These are phyloP conservation scores for Cytospora chrysosperma DNA, from an alignment of 2,329 filamentous ascomycete genomes.

Conservation along the genomic window DNA sequence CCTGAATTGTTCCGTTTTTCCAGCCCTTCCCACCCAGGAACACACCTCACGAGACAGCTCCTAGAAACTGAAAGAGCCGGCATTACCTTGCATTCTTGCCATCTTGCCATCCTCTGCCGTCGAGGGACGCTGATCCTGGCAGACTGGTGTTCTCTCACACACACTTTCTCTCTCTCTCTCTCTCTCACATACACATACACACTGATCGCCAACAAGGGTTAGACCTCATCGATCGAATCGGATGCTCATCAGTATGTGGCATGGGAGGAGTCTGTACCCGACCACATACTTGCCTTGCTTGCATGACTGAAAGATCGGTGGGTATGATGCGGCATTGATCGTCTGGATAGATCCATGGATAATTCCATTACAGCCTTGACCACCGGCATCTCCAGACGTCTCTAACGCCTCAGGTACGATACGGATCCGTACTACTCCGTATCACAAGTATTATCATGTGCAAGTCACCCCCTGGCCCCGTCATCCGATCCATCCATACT, in stretches of 20 bases:
- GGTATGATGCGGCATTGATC: neutral
- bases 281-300: slow-evolving; percentile 2
- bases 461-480: neutral
- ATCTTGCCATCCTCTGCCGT: no score
- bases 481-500: slow-evolving; percentile 16
- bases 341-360: neutral
- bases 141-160: no score
- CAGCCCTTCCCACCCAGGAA: neutral
- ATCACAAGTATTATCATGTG: neutral
- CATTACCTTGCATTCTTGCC: no score
- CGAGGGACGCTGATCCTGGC: neutral
- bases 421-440: no score
- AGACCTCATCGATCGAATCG: neutral
- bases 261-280: neutral
- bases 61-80: no score
- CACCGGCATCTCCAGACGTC: neutral
- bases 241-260: neutral
- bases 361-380: neutral
- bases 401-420: neutral
- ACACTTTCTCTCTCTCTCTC: neutral
- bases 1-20: neutral
- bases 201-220: neutral
- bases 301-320: neutral
- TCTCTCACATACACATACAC: no score
- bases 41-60: no score